Evolutionary conservation across 164 flowering plant genomes (phyloP), one percentile per base, ranked within the genome.

Genomic region (Kalanchoe fedtschenkoi): DNA sequence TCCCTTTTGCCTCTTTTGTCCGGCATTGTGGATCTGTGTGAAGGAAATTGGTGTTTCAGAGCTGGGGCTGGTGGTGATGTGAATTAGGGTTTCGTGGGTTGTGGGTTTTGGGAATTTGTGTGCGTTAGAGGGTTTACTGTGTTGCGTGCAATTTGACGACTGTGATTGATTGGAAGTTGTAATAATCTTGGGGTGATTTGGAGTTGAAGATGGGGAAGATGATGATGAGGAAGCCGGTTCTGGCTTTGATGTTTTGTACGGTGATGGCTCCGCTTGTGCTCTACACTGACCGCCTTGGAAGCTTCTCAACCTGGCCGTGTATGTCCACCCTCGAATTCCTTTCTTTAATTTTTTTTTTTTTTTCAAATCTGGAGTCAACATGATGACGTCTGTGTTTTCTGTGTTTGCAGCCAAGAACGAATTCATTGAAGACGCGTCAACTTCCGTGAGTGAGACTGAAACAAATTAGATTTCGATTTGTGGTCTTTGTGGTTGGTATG

Each of bases 241-340:
- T 87, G 70, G 62, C 74, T 56, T 68, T 93, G 77, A 79, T 93
- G 26, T 61, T 71, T 26, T 65, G 87, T 14, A 84, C 97, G 0
- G 91, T 93, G 34, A 62, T 91, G 33, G 81, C 97, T 41, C 97
- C 96, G 0, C 77, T 93, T 59, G 69, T 88, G 47, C 86, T 93
- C 24, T 93, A 80, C 72, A 84, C 91, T 22, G 85, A 88, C 63
- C 79, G 70, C 51, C 82, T 87, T 66, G 79, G 75, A 33, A 68
- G 67, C 63, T 81, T 79, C 73, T 68, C 68, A 8, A 35, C 67
- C 57, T 65, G 80, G 14, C 68, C 75, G 44, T 68, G 95, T 85
- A 70, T 72, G 65, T 62, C 54, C 62, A 29, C 64, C 33, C 56
- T 32, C 59, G 19, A 34, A 43, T 39, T 43, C 7, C 16, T 22